Base-by-base conservation (phyloP, 1,284 basidiomycete genomes). In the Tilletia walkeri region DNA sequence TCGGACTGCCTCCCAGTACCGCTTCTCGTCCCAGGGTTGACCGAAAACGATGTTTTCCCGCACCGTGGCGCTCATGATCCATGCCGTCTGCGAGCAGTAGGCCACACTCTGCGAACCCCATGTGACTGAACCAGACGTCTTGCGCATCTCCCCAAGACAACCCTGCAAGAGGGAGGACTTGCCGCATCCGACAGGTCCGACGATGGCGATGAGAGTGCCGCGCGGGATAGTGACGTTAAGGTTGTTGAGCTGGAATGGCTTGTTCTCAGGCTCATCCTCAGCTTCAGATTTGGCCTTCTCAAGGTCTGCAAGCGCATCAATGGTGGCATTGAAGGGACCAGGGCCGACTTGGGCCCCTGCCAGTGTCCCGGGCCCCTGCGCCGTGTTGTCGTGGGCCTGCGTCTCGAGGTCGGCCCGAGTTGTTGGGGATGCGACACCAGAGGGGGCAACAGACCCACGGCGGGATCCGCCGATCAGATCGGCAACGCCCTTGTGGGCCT, bases 21-120 rank as follows among this genome's bases (percentile, higher is more conserved):
- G 79, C 72, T 89, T 89, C 67, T 90, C 88, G 56, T 84, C 81
- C 63, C 78, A 83, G 1, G 76, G 71, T 34, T 78, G 79, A 2
- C 78, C 89, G 84, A 90, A 86, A 34, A 82, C 66, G 36, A 84
- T 79, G 70, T 84, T 83, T 76, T 88, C 75, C 67, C 90, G 89
- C 74, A 93, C 76, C 2, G 90, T 89, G 0, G 90, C 89, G 78
- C 92, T 92, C 82, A 94, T 92, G 68, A 95, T 94, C 93, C 93
- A 95, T 1, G 93, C 90, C 34, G 87, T 89, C 82, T 94, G 92
- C 3, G 92, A 88, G 81, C 91, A 93, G 84, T 94, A 95, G 0
- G 88, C 90, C 0, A 94, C 75, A 38, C 75, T 72, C 61, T 76
- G 68, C 36, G 75, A 73, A n/a, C 79, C 78, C 81, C 80, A 83